Conservation (phyloP, 1,139 yeast genomes). For the Pichia norvegensis region DNA sequence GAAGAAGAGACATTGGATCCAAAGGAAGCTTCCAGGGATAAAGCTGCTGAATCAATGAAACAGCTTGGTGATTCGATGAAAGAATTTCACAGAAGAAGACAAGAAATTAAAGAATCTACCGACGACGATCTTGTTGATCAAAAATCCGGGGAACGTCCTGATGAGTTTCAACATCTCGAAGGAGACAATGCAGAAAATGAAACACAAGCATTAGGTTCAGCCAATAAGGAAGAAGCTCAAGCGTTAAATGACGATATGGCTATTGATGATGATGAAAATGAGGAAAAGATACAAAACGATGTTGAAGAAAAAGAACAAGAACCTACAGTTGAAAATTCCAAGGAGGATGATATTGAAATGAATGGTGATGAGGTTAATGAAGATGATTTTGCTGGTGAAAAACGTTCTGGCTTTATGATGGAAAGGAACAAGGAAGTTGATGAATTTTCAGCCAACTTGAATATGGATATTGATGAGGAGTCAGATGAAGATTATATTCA, state of each 20-base stretch:
- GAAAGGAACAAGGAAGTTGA: slow-evolving; percentile 35
- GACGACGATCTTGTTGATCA: slow-evolving; percentile 42
- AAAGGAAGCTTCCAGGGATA: slow-evolving; percentile 60
- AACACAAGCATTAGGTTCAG: slow-evolving; percentile 91
- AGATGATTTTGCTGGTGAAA: slow-evolving; percentile 45
- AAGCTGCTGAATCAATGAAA: slow-evolving; percentile 73
- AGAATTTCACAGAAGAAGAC: slow-evolving; percentile 85
- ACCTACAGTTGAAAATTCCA: not conserved
- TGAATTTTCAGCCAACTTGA: slow-evolving; percentile 18
- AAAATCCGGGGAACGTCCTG: slow-evolving; percentile 60
- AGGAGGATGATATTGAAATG: slow-evolving; percentile 16
- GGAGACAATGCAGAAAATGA: slow-evolving; percentile 70
- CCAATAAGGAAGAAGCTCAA: slow-evolving; percentile 72
- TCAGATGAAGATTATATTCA: slow-evolving; percentile 8
- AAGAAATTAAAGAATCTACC: slow-evolving; percentile 66
- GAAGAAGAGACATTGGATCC: slow-evolving; percentile 30
- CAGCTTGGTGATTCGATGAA: slow-evolving; percentile 86
- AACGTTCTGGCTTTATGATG: slow-evolving; percentile 46
- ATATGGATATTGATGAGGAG: slow-evolving; percentile 26
- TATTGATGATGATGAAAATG: slow-evolving; percentile 58
- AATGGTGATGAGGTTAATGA: slow-evolving; percentile 27
- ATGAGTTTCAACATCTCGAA: slow-evolving; percentile 86
- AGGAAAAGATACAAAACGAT: slow-evolving; percentile 21
- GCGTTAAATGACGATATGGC: slow-evolving; percentile 77
- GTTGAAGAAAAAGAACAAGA: slow-evolving; percentile 15